Conservation (phyloP, 2,329 filamentous ascomycete genomes). For the Penicillium brasilianum region DNA sequence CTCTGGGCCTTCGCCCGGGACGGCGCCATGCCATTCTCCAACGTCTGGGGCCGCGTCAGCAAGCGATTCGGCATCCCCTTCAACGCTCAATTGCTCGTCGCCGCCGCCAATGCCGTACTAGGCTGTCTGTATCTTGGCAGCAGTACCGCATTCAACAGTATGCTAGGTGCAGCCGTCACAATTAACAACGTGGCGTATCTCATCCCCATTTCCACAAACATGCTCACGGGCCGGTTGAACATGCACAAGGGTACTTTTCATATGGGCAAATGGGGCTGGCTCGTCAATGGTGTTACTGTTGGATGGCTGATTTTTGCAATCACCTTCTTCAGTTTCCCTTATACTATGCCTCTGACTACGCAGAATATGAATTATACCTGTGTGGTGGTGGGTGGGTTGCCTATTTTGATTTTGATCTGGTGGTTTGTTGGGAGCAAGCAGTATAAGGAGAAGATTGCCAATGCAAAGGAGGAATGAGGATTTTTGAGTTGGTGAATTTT, state of each 20-base stretch:
- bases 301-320: constrained; percentile 57
- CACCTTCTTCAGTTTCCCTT: constrained; percentile 55
- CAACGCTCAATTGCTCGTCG: constrained; percentile 60
- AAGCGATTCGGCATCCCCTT: constrained; percentile 52
- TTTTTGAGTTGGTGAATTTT: neutral
- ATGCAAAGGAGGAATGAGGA: constrained; percentile 64
- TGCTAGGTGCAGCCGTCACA: constrained; percentile 41
- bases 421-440: constrained; percentile 50
- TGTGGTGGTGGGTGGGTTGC: constrained; percentile 51
- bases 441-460: constrained; percentile 48
- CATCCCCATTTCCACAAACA: constrained; percentile 54
- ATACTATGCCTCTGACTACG: constrained; percentile 42
- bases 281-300: constrained; percentile 53
- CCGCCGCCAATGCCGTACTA: constrained; percentile 59
- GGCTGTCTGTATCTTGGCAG: constrained; percentile 71
- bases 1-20: constrained; percentile 66
- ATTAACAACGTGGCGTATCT: constrained; percentile 55
- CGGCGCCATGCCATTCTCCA: constrained; percentile 46
- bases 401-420: constrained; percentile 47
- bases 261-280: constrained; percentile 49
- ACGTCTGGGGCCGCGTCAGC: constrained; percentile 50
- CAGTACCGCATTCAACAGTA: constrained; percentile 68
- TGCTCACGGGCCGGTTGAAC: constrained; percentile 50
- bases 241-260: constrained; percentile 54
- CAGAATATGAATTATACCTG: constrained; percentile 58